Conservation (phyloP, 2,329 filamentous ascomycete species). For the Clonostachys sp. region DNA sequence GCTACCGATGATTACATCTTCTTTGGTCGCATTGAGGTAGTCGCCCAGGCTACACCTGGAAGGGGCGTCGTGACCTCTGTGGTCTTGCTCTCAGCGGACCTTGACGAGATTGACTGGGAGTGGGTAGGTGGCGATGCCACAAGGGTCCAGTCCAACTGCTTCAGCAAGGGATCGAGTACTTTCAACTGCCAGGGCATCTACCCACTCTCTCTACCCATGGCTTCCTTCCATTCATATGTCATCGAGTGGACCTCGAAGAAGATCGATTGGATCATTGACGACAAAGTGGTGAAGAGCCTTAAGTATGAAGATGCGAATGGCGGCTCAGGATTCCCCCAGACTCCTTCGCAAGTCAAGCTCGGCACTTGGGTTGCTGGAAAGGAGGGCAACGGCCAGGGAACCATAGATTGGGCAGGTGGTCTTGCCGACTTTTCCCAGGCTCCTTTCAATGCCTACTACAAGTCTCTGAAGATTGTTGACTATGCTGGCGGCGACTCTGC, state of each 20-base stretch:
- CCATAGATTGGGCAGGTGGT: constrained; percentile 67
- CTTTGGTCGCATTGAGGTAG: constrained; percentile 84
- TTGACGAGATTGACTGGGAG: constrained; percentile 92
- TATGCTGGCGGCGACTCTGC: constrained; percentile 43
- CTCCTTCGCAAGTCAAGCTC: constrained; percentile 67
- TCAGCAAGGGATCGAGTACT: constrained; percentile 65
- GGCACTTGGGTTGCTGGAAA: constrained; percentile 63
- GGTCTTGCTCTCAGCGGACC: constrained; percentile 83
- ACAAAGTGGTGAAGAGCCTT: constrained; percentile 55
- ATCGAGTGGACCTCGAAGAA: constrained; percentile 63
- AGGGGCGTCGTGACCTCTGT: constrained; percentile 84
- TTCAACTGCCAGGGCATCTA: constrained; percentile 67
- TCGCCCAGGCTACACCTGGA: constrained; percentile 74
- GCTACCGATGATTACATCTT: constrained; percentile 85
- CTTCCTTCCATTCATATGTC: constrained; percentile 60
- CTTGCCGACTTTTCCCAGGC: constrained; percentile 47
- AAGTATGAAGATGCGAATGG: constrained; percentile 52
- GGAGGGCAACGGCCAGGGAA: constrained; percentile 58
- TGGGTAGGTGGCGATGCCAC: constrained; percentile 74
- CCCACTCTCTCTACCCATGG: constrained; percentile 48
- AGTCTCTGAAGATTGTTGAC: constrained; percentile 48
- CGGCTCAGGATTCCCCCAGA: constrained; percentile 63
- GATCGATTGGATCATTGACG: constrained; percentile 64
- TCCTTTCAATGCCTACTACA: constrained; percentile 53
- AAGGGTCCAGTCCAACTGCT: constrained; percentile 86